phyloP scores from a whole-genome alignment of 1,284 basidiomycete species.

The Cryptococcus jaspeensis region DNA sequence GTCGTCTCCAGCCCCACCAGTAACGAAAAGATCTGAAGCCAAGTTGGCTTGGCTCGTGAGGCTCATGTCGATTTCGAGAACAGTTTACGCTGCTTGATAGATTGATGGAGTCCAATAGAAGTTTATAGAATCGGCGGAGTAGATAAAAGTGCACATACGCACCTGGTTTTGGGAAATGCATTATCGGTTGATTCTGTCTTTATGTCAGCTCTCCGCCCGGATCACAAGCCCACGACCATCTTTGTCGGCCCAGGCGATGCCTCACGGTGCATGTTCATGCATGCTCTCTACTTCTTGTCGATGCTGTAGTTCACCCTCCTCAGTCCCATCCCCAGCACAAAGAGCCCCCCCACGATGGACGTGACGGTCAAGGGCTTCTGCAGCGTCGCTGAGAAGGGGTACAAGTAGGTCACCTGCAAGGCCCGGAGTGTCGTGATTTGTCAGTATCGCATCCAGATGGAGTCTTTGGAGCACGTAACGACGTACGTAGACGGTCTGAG shows the following conservation, averaged over 20 bases:
- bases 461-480: not conserved
- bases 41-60: no score
- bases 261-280: not conserved
- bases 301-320: constrained; percentile 47
- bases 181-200: no score
- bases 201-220: no score
- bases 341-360: constrained; percentile 37
- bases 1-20: no score
- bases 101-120: no score
- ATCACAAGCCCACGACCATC: not conserved
- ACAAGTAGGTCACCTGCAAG: constrained; percentile 75
- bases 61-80: no score
- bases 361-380: constrained; percentile 70
- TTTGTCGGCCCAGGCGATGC: not conserved
- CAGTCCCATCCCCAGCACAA: constrained; percentile 44
- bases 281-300: constrained; percentile 29
- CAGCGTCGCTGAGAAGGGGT: constrained; percentile 70
- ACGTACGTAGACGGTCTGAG: constrained; percentile 46
- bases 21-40: no score
- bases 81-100: no score
- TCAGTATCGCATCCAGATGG: not conserved
- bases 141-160: no score
- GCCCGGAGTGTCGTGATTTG: not conserved
- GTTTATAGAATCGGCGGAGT: no score
- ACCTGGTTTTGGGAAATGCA: no score